A percentile compares a stretch with the other conserved stretches of the same genome.
These are phyloP conservation scores for Circinella umbellata DNA, from an alignment of 371 early-diverging fungal species.

Conservation along the genomic window DNA sequence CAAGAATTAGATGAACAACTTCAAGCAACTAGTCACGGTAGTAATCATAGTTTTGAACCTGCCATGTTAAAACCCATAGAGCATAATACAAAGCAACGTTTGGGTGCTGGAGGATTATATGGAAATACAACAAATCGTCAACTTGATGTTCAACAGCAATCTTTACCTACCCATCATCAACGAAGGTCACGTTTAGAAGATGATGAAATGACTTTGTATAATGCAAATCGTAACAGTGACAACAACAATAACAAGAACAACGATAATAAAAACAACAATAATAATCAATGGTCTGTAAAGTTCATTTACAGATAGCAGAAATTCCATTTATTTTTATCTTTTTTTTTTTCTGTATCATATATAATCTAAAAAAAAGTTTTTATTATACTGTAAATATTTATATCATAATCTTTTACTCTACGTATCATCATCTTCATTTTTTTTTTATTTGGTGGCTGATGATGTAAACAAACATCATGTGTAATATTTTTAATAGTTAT, in stretches of 20 bases:
- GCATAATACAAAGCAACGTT: neutral
- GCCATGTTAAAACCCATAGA: neutral
- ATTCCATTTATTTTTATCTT: neutral
- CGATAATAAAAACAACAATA: no score
- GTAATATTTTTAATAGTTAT: no score
- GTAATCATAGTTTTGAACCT: neutral
- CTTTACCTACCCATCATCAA: neutral
- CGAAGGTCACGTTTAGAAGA: conserved; percentile 7
- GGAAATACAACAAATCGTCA: neutral
- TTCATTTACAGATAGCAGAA: conserved; percentile 2
- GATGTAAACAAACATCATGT: no score
- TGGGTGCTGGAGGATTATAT: neutral
- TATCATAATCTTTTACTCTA: neutral
- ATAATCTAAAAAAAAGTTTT: no score
- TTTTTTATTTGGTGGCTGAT: no score
- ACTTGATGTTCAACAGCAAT: neutral
- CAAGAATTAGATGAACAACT: conserved; percentile 61
- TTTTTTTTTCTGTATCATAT: neutral
- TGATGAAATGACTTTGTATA: neutral
- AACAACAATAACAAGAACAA: no score
- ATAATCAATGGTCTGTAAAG: conserved; percentile 6
- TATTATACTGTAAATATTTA: no score
- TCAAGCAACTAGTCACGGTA: neutral
- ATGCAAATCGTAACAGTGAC: neutral
- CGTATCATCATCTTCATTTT: no score